Evolutionary conservation across 139 green algal genomes (phyloP), one percentile per base, ranked within the genome.

Genomic region (Penium margaritaceum): DNA sequence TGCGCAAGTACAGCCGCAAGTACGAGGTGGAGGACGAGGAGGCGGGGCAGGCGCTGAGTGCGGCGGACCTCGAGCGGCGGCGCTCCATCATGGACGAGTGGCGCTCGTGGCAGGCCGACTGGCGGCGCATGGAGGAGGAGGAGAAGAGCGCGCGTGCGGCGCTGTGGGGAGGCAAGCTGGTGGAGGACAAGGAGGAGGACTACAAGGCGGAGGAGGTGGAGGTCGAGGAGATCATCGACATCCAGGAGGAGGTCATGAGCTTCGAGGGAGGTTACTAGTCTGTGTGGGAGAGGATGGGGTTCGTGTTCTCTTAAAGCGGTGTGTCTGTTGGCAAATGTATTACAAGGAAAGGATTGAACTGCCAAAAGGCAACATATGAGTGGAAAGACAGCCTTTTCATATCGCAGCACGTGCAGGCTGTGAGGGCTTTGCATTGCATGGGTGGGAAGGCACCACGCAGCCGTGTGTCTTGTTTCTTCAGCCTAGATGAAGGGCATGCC

Each of bases 11-110:
- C 85, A 88, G 74, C 84, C 96, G 96, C 84, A 67, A 80, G 43
- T 97, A 94, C 82, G 90, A 96, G 53, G 90, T 95, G 85, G 88
- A 95, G 79, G 92, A 97, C 80, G 90, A 95, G 83, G 83, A 81
- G 24, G 75, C 96, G 12, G 12, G 47, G 9, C 6, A 58, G 33
- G 82, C 90, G 85, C 84, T 85, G 19, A 89, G 95, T 64, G 80
- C 76, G 33, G 88, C 92, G 53, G 81, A 95, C 60, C 61, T 95
- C 14, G 72, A 80, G 64, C 19, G 33, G 63, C 44, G 72, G 43
- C 67, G 90, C 70, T 54, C 44, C n/a, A 51, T 89, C 67, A 75
- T 89, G 71, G 84, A 88, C 33, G 88, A 93, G 78, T 97, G 88
- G 88, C 72, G 83, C 34, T 53, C 61, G 5, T 93, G 36, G 65